phyloP scores from a whole-genome alignment of 2,329 filamentous ascomycete species.

The Diplocarpon rosae region DNA sequence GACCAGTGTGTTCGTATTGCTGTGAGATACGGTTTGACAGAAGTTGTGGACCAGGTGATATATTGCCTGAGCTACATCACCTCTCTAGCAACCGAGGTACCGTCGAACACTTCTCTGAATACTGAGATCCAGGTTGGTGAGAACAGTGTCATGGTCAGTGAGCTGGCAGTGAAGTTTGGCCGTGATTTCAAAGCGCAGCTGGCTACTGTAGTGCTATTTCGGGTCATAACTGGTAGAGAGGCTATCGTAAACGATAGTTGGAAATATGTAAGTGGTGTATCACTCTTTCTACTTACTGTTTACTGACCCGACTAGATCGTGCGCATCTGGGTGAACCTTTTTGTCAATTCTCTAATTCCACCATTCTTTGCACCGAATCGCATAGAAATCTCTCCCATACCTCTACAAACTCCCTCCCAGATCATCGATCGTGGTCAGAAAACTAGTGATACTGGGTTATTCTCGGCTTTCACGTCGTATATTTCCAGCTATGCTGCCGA shows the following conservation, averaged over 20 bases:
- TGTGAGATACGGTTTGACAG: constrained; percentile 68
- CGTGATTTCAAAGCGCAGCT: constrained; percentile 88
- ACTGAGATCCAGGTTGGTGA: constrained; percentile 90
- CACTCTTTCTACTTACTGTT: background rate
- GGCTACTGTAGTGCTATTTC: constrained; percentile 89
- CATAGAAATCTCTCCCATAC: constrained; percentile 68
- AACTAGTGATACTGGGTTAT: constrained; percentile 69
- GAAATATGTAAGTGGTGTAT: constrained; percentile 52
- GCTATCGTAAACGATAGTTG: constrained; percentile 63
- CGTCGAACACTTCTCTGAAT: constrained; percentile 78
- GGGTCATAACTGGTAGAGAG: constrained; percentile 80
- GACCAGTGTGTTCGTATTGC: constrained; percentile 94
- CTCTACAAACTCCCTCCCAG: constrained; percentile 81
- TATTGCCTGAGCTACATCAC: constrained; percentile 85
- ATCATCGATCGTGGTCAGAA: constrained; percentile 81
- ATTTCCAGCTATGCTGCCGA: constrained; percentile 98
- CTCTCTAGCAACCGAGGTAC: constrained; percentile 64
- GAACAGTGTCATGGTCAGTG: constrained; percentile 95
- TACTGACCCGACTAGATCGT: constrained; percentile 53
- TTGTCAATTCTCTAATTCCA: constrained; percentile 86
- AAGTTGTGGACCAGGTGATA: constrained; percentile 86
- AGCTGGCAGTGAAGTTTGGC: constrained; percentile 91
- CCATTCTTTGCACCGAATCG: constrained; percentile 61
- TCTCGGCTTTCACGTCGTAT: constrained; percentile 91
- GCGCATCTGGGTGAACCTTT: constrained; percentile 88